Conservation (phyloP, 2,329 filamentous ascomycete genomes). For the Cadophora sp. region DNA sequence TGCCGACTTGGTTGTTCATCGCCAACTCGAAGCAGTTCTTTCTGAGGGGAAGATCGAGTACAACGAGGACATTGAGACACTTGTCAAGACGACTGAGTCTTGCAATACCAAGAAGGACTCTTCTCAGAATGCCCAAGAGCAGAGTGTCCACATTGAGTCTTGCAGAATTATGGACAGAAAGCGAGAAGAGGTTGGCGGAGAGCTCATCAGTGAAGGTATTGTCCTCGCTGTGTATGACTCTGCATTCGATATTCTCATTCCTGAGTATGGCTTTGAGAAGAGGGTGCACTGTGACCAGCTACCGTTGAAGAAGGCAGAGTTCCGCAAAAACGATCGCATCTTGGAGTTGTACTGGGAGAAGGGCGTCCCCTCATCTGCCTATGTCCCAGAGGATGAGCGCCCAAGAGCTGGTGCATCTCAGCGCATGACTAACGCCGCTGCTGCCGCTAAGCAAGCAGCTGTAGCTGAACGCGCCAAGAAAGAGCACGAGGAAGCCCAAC, state of each 20-base stretch:
- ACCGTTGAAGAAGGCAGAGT: slow-evolving; percentile 98
- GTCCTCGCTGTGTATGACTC: slow-evolving; percentile 98
- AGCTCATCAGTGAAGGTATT: slow-evolving; percentile 94
- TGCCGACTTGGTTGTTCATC: slow-evolving; percentile 93
- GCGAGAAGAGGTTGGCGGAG: slow-evolving; percentile 83
- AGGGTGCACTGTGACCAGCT: slow-evolving; percentile 98
- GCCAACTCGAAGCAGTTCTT: slow-evolving; percentile 87
- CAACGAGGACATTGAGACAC: slow-evolving; percentile 83
- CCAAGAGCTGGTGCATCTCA: slow-evolving; percentile 81
- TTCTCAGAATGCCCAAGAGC: slow-evolving; percentile 95
- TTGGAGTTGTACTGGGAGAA: slow-evolving; percentile 99
- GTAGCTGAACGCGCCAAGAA: slow-evolving; percentile 81
- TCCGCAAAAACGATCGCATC: slow-evolving; percentile 92
- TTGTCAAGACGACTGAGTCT: slow-evolving; percentile 91
- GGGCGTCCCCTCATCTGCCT: slow-evolving; percentile 94
- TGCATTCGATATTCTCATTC: slow-evolving; percentile 96
- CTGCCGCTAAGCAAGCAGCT: slow-evolving; percentile 80
- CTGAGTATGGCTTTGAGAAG: slow-evolving; percentile 99
- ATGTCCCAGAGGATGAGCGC: slow-evolving; percentile 95
- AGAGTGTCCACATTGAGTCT: slow-evolving; percentile 97
- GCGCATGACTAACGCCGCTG: slow-evolving; percentile 75
- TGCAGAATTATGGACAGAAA: slow-evolving; percentile 96
- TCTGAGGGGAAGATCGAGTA: slow-evolving; percentile 85
- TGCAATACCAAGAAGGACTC: slow-evolving; percentile 99
- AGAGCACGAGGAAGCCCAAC: slow-evolving; percentile 88